phyloP scores from a whole-genome alignment of 2,329 filamentous ascomycete genomes.

The Aspergillus sp. region DNA sequence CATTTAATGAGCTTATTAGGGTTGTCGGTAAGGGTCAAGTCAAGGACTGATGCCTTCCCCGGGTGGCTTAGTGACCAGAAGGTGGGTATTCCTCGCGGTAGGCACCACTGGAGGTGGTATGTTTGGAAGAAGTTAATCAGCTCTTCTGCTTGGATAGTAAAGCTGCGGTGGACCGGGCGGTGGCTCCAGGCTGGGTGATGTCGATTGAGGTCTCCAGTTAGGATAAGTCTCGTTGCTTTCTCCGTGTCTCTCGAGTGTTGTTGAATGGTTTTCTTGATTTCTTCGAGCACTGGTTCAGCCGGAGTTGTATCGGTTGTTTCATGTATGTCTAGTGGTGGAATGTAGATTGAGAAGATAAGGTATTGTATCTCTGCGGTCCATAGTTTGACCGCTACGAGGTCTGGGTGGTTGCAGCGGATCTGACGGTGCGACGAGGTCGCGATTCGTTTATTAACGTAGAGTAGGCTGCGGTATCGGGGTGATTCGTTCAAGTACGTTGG shows the following conservation, averaged over 20 bases:
- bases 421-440: constrained; percentile 25
- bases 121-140: constrained; percentile 20
- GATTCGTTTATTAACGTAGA: constrained; percentile 25
- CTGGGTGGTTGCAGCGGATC: constrained; percentile 23
- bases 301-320: background rate
- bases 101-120: constrained; percentile 14
- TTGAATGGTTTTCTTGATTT: constrained; percentile 10
- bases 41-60: constrained; percentile 10
- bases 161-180: background rate
- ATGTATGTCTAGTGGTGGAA: constrained; percentile 2
- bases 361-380: constrained; percentile 16
- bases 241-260: background rate
- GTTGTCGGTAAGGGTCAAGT: constrained; percentile 18
- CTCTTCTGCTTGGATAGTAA: constrained; percentile 10
- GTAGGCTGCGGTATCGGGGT: constrained; percentile 19
- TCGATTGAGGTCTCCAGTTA: constrained; percentile 17
- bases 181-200: constrained; percentile 14
- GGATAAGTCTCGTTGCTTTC: too few species aligned
- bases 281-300: background rate
- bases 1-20: constrained; percentile 19
- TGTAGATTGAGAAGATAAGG: constrained; percentile 22
- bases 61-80: constrained; percentile 8
- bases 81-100: constrained; percentile 5
- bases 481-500: constrained; percentile 16
- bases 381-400: constrained; percentile 23